Evolutionary conservation across 768 basidiomycete species (phyloP), one percentile per base, ranked within the genome.

Genomic region (Austroboletus festivus): DNA sequence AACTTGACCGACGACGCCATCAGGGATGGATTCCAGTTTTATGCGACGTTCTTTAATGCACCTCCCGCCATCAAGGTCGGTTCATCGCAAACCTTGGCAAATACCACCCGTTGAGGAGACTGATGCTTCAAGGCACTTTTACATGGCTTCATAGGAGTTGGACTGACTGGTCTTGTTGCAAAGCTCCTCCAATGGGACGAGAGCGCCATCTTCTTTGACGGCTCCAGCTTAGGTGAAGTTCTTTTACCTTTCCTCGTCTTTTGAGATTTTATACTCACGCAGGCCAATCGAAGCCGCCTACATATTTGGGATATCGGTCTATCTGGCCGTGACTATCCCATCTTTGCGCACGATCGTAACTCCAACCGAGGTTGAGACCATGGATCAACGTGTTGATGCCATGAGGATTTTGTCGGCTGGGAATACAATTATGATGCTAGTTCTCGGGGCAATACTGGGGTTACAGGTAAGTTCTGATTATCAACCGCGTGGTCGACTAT

Each of bases 171-270:
- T 10, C 74, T 93, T 43, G 57, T 93, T 10, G 77, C 80, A 40
- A 97, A 96, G 67, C 73, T 96, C 49, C 76, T 88, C 67, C 79
- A 75, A 52, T 96, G 93, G 91, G 83, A 85, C 61, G 93, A 96
- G 60, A 91, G 88, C 56, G 94, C 94, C 8, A 78, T 94, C 71
- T 93, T 90, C 73, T 97, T 97, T 66, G 94, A 97, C 67, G 94
- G 94, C 19, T 84, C 86, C 20, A 84, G 82, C 56, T 68, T 95
- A 50, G 90, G 93, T 93, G 56, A 57, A 81, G 13, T 26, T 15
- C 15, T n/a, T 16, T n/a, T 35, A n/a, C n/a, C n/a, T 47, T 31
- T 5, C 4, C 15, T n/a, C 19, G 5, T 10, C 28, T 30, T 49
- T 20, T 15, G 31, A 37, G 26, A 5, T 28, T 10, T 21, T 18